Evolutionary conservation across 805 yeast genomes (phyloP).

Genomic region (Sugiyamaella marilandica): DNA sequence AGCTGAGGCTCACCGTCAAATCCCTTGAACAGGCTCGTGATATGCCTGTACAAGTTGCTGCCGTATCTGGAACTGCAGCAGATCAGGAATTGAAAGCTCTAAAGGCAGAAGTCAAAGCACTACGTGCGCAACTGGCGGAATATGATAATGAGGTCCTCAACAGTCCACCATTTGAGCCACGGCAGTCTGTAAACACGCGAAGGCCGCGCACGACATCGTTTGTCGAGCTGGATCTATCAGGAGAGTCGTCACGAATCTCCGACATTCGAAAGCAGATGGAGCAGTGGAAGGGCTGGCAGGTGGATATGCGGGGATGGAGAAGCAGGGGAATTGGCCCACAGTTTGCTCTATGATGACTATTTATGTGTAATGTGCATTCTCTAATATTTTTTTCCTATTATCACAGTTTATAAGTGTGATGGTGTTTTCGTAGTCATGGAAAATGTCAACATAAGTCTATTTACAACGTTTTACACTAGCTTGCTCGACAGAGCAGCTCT

Average conservation of each 20-base stretch:
- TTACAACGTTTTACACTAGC: constrained; percentile 6
- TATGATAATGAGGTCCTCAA: constrained; percentile 5
- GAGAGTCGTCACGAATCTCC: constrained; percentile 51
- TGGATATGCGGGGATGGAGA: constrained; percentile 83
- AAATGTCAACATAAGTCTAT: background rate
- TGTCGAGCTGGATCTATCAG: constrained; percentile 35
- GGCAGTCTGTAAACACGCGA: background rate
- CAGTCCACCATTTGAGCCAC: constrained; percentile 18
- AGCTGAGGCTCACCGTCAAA: background rate
- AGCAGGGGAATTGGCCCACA: constrained; percentile 62
- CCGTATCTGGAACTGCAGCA: background rate
- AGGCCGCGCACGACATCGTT: constrained; percentile 24
- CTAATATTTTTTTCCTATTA: too few relatives aligned
- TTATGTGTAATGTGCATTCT: constrained; percentile 1
- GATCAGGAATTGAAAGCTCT: background rate
- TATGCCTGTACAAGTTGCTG: too few relatives aligned
- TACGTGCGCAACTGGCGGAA: constrained; percentile 7
- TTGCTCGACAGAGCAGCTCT: constrained; percentile 69
- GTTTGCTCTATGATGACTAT: constrained; percentile 33
- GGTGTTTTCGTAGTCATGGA: too few relatives aligned
- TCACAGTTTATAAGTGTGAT: too few relatives aligned
- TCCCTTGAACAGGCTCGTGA: background rate
- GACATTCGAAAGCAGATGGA: constrained; percentile 44
- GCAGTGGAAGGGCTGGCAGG: constrained; percentile 80
- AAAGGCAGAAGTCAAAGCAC: background rate